Conservation (phyloP, 257 asterid species). For the Solanum sejunctum region DNA sequence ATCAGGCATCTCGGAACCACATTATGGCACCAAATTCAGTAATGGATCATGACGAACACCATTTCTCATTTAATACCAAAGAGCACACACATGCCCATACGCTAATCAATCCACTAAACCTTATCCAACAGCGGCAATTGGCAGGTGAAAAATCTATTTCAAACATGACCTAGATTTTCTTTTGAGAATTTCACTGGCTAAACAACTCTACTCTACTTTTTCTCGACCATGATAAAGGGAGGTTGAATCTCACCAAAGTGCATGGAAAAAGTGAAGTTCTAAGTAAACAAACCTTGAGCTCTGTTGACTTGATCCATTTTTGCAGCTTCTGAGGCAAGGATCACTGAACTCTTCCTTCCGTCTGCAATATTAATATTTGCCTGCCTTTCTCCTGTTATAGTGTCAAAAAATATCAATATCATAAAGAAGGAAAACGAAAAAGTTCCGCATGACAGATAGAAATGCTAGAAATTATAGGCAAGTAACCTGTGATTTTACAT, state of each 20-base stretch:
- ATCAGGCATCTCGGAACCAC: not conserved
- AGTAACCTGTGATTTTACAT: not conserved
- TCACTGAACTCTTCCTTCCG: slow-evolving; percentile 53
- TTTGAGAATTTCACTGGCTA: not conserved
- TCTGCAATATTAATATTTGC: slow-evolving; percentile 73
- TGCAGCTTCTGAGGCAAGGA: slow-evolving; percentile 89
- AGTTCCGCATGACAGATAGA: not conserved
- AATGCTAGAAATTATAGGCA: not conserved
- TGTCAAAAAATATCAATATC: not conserved
- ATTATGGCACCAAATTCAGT: not conserved
- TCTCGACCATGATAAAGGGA: not conserved
- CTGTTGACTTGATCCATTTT: slow-evolving; percentile 77
- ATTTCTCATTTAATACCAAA: not conserved
- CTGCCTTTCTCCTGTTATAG: slow-evolving; percentile 75
- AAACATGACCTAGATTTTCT: not conserved
- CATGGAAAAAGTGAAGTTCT: not conserved
- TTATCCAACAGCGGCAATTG: not conserved
- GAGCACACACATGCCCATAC: not conserved
- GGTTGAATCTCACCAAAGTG: not conserved
- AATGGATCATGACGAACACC: not conserved
- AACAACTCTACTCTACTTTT: not conserved
- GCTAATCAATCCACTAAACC: not conserved
- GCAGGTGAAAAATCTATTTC: not conserved
- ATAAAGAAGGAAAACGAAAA: not conserved
- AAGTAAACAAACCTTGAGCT: slow-evolving; percentile 52